Evolutionary conservation across 345 rosid genomes (phyloP), one percentile per base, ranked within the genome.

Genomic region (Laguncularia racemosa): DNA sequence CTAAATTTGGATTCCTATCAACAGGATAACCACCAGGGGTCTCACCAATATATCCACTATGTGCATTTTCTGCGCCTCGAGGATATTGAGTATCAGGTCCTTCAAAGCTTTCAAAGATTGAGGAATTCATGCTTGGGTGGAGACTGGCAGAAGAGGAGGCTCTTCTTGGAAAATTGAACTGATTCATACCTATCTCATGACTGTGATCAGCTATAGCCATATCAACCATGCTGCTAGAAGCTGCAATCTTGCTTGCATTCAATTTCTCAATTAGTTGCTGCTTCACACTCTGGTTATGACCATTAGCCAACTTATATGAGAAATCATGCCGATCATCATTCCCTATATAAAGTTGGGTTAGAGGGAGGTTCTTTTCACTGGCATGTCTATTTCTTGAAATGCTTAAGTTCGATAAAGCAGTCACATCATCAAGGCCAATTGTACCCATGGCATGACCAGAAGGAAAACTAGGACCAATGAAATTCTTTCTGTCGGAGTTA

Each of bases 121-220:
- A 69, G 55, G 81, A 73, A 68, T 74, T 80, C 67, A 69, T 58
- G 47, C 66, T 68, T 46, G 83, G 69, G 69, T 76, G 76, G 46
- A 85, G 86, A 79, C 81, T 84, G 60, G 84, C 76, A 43, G 84
- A 82, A 64, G 93, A 84, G 69, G 72, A 69, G 57, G 82, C 76
- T 78, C 81, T 69, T 73, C 69, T 83, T 16, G 91, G 91, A 62
- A 89, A 68, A 61, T 71, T 76, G 60, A 60, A 72, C 61, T 71
- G 82, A 49, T 83, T 80, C 52, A 61, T 68, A 77, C 61, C 71
- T 59, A 69, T 55, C 21, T 66, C 64, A 53, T 82, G 74, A 67
- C 70, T 74, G 67, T 61, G 60, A 57, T 73, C 72, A 23, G 83
- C 68, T 21, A 67, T 65, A 16, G 65, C 52, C 18, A 71, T 62